These are phyloP conservation scores for Thuidium tamariscinum DNA, from an alignment of 225 moss, liverwort and hornwort species.

Conservation along the genomic window DNA sequence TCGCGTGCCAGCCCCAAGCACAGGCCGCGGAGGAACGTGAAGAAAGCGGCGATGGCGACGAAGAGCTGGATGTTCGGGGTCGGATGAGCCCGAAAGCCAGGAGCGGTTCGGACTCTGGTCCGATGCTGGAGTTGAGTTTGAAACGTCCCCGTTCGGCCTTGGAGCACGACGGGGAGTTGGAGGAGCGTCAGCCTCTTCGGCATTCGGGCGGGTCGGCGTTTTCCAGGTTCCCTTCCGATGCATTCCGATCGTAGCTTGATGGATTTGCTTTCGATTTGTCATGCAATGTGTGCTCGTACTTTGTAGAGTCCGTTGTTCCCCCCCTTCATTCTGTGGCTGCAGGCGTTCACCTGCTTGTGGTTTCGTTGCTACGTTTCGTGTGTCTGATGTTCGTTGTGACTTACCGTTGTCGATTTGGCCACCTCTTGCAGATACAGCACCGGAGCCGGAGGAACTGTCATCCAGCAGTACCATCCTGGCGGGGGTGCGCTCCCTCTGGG, in stretches of 20 bases:
- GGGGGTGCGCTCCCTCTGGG: conserved; percentile 28
- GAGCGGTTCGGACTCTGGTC: conserved; percentile 41
- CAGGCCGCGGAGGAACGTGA: conserved; percentile 10
- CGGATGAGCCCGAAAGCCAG: conserved; percentile 51
- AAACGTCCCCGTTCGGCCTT: conserved; percentile 58
- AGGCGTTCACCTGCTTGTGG: background rate
- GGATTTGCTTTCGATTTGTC: no score
- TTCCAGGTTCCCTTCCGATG: conserved; percentile 44
- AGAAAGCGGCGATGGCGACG: conserved; percentile 32
- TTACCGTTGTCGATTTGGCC: background rate
- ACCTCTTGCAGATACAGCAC: conserved; percentile 57
- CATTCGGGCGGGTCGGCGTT: conserved; percentile 96
- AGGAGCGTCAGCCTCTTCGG: conserved; percentile 62
- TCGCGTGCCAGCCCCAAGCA: conserved; percentile 41
- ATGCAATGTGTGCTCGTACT: no score
- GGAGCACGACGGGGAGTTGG: conserved; percentile 38
- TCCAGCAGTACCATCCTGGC: conserved; percentile 48
- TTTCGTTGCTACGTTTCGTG: background rate
- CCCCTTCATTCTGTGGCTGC: background rate
- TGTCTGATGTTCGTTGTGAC: background rate
- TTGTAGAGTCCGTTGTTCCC: no score
- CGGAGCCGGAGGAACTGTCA: conserved; percentile 49
- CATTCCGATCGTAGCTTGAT: background rate
- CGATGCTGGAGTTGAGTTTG: conserved; percentile 70
- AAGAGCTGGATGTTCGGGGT: conserved; percentile 40